Conservation (phyloP, 768 basidiomycete genomes). For the Atractiella rhizophila region DNA sequence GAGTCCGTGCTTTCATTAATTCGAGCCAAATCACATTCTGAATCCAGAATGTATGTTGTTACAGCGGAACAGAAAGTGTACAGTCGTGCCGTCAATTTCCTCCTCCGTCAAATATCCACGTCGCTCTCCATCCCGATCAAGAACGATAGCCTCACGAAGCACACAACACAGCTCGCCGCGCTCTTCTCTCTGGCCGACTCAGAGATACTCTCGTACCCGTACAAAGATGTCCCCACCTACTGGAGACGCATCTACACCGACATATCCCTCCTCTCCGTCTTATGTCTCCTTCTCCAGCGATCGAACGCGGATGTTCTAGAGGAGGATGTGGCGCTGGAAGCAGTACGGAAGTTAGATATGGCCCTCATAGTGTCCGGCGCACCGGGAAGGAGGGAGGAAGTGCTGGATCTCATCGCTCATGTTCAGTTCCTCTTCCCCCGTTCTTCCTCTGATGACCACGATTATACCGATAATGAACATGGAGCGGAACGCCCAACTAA, state of each 20-base stretch:
- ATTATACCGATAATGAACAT: not conserved
- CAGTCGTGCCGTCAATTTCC: no score
- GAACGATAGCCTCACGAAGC: no score
- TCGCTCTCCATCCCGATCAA: no score
- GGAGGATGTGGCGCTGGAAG: slow-evolving; percentile 11
- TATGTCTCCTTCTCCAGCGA: slow-evolving; percentile 7
- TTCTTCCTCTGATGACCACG: not conserved
- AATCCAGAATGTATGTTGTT: no score
- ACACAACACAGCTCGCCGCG: no score
- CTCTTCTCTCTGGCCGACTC: slow-evolving; percentile 31
- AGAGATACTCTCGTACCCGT: slow-evolving; percentile 27
- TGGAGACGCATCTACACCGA: slow-evolving; percentile 61
- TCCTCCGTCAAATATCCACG: no score
- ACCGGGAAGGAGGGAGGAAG: slow-evolving; percentile 37
- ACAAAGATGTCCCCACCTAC: slow-evolving; percentile 19
- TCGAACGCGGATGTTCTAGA: not conserved
- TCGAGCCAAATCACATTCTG: no score
- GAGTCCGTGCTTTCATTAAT: no score
- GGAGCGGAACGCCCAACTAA: not conserved
- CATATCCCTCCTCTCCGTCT: slow-evolving; percentile 32
- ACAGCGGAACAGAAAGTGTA: no score
- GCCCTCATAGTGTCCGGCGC: slow-evolving; percentile 66
- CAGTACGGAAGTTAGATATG: slow-evolving; percentile 41
- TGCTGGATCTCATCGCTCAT: slow-evolving; percentile 35
- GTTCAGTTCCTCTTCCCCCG: slow-evolving; percentile 29